Evolutionary conservation across 225 moss, liverwort and hornwort genomes (phyloP).

Genomic region (Sphagnum contortum): DNA sequence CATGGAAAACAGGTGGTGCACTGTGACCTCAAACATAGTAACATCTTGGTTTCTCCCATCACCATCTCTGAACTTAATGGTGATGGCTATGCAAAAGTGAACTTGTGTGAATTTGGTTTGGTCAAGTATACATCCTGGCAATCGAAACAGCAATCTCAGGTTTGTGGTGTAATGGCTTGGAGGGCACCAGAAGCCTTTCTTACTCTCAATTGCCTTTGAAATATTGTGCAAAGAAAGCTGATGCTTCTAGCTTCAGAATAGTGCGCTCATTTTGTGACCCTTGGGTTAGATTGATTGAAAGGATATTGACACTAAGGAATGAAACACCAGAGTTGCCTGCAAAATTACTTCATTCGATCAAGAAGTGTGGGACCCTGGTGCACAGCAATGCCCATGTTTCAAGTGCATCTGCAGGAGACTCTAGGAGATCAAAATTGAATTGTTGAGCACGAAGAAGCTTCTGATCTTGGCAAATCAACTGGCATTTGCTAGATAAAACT

Average conservation of each 20-base stretch:
- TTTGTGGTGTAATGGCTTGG: slow-evolving; percentile 8
- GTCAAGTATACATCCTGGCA: slow-evolving; percentile 4
- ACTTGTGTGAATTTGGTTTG: slow-evolving; percentile 12
- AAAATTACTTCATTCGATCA: neutral
- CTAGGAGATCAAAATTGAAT: no score
- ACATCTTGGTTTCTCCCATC: slow-evolving; percentile 7
- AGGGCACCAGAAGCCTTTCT: slow-evolving; percentile 5
- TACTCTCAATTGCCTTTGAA: neutral
- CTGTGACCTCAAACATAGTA: slow-evolving; percentile 7
- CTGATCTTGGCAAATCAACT: no score
- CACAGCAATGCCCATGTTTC: neutral
- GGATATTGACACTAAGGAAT: neutral
- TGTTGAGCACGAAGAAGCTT: no score
- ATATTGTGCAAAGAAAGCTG: slow-evolving; percentile 12
- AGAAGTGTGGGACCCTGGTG: neutral
- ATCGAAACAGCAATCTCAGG: slow-evolving; percentile 1
- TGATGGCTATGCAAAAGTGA: slow-evolving; percentile 10
- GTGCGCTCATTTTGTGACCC: neutral
- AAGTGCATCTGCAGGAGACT: neutral
- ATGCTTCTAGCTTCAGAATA: slow-evolving; percentile 16
- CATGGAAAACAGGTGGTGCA: slow-evolving; percentile 1
- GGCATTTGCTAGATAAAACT: no score
- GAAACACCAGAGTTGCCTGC: neutral
- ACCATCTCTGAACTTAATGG: neutral
- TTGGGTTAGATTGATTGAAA: neutral